Evolutionary conservation across 495 filamentous ascomycete genomes (phyloP).

Genomic region (Talaromyces stipitatus): DNA sequence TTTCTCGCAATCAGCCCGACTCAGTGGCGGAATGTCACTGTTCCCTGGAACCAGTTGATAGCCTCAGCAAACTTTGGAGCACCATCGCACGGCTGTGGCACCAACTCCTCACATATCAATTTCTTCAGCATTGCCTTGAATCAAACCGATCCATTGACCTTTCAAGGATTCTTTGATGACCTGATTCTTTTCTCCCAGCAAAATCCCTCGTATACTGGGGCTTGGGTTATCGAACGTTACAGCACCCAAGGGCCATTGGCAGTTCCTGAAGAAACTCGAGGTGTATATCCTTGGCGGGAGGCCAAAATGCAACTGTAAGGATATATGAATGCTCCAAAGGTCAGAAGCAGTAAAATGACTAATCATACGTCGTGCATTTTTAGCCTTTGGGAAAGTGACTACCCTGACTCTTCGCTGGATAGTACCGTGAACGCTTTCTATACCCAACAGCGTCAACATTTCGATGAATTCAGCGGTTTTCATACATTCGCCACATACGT

Average conservation of each 20-base stretch:
- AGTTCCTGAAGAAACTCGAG: conserved; percentile 14
- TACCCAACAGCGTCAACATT: conserved; percentile 8
- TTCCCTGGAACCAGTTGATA: conserved; percentile 10
- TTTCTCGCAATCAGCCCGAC: conserved; percentile 14
- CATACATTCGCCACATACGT: conserved; percentile 19
- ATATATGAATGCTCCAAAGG: background rate
- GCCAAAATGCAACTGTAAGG: conserved; percentile 22
- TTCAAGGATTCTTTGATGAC: conserved; percentile 15
- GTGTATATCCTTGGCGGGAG: conserved; percentile 27
- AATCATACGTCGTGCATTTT: background rate
- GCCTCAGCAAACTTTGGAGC: background rate
- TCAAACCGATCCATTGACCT: conserved; percentile 8
- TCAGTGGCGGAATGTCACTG: conserved; percentile 1
- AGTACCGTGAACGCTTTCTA: background rate
- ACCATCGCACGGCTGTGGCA: conserved; percentile 1
- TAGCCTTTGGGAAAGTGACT: conserved; percentile 7
- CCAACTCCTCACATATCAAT: conserved; percentile 1
- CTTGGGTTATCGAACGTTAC: conserved; percentile 17
- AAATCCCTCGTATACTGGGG: conserved; percentile 9
- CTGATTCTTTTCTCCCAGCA: conserved; percentile 12
- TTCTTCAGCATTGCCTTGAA: conserved; percentile 4
- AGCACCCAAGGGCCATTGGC: conserved; percentile 18
- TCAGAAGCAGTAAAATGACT: background rate
- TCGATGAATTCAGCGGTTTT: conserved; percentile 16
- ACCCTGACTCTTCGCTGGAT: conserved; percentile 7